Conservation (phyloP, 106 monocot genomes). For the Dioscorea zingiberensis region DNA sequence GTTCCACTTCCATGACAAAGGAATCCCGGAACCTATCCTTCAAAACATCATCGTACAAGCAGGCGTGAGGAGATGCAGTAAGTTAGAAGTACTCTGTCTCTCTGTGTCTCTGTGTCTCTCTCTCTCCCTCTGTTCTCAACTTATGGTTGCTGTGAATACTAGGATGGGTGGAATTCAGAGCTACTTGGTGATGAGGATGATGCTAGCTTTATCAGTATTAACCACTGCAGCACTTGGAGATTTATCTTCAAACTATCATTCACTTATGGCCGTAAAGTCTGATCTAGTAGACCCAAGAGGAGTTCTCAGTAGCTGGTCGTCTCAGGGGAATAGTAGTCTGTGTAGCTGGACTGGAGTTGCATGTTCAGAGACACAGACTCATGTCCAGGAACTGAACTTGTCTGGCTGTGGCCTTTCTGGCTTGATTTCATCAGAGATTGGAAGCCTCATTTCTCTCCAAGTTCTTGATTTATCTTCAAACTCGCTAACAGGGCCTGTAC, state of each 20-base stretch:
- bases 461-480: conserved; percentile 76
- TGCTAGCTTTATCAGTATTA: conserved; percentile 14
- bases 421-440: conserved; percentile 41
- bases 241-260: conserved; percentile 7
- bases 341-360: conserved; percentile 74
- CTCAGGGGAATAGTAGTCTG: conserved; percentile 4
- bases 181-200: neutral
- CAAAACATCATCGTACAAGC: neutral
- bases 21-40: too few relatives aligned
- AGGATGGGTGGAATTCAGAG: conserved; percentile 17
- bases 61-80: neutral
- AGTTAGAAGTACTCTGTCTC: neutral
- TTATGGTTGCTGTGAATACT: neutral
- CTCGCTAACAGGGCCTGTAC: conserved; percentile 63
- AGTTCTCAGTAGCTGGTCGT: conserved; percentile 48
- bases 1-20: too few relatives aligned
- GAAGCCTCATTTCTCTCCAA: conserved; percentile 44
- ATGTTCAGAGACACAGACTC: conserved; percentile 19
- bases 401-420: conserved; percentile 62
- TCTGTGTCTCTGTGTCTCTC: neutral
- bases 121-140: neutral
- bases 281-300: conserved; percentile 33
- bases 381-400: conserved; percentile 55
- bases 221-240: conserved; percentile 19
- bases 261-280: conserved; percentile 62